These are phyloP conservation scores for Penicillium fimorum DNA, from an alignment of 495 filamentous ascomycete genomes.

Conservation along the genomic window DNA sequence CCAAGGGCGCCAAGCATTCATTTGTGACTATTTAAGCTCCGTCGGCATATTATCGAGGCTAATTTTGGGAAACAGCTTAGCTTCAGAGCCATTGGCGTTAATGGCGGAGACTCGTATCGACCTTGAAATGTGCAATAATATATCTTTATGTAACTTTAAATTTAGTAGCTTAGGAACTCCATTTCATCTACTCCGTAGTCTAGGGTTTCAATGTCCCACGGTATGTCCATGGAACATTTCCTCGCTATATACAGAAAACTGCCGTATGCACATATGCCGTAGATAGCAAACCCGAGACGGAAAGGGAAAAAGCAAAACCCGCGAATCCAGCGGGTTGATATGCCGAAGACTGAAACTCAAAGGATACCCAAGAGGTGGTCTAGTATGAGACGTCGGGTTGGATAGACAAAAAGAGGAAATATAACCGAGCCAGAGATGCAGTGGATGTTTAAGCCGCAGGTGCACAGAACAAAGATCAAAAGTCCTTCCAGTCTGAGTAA, in stretches of 20 bases:
- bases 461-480: background rate
- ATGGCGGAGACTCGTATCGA: constrained; percentile 17
- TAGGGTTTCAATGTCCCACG: background rate
- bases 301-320: background rate
- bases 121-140: background rate
- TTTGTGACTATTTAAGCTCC: background rate
- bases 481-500: background rate
- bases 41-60: background rate
- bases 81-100: constrained; percentile 8
- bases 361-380: background rate
- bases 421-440: background rate
- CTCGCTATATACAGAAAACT: background rate
- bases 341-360: background rate
- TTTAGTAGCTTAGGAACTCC: background rate
- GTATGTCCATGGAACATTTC: background rate
- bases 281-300: background rate
- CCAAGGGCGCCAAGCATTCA: background rate
- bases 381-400: background rate
- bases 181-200: too few species aligned
- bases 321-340: background rate
- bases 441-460: background rate
- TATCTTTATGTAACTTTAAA: background rate
- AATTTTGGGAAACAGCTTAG: constrained; percentile 6
- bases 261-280: background rate
- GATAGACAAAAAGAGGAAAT: background rate